These are phyloP conservation scores for Alisma plantagoaquatica DNA, from an alignment of 106 monocot species.

Conservation along the genomic window DNA sequence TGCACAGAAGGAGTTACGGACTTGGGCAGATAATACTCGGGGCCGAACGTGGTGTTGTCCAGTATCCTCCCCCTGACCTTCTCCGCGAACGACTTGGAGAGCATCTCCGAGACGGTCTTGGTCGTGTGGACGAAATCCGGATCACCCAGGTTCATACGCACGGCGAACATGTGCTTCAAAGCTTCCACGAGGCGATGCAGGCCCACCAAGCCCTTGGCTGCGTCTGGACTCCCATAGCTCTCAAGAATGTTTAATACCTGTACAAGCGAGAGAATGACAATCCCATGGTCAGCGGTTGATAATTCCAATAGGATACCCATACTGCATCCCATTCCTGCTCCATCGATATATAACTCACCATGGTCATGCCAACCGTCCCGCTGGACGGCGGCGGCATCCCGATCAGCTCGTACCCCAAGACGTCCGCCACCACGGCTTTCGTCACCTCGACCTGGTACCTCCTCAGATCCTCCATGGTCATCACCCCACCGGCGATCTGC, in stretches of 20 bases:
- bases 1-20: conserved; percentile 4
- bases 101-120: conserved; percentile 43
- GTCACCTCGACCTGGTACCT: conserved; percentile 38
- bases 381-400: conserved; percentile 94
- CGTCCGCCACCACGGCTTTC: conserved; percentile 33
- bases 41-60: conserved; percentile 79
- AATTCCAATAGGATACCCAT: neutral
- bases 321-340: neutral
- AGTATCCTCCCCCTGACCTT: conserved; percentile 48
- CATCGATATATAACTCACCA: conserved; percentile 44
- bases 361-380: conserved; percentile 74
- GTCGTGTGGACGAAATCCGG: conserved; percentile 67
- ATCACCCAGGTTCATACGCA: conserved; percentile 88
- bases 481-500: conserved; percentile 44
- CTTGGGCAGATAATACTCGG: conserved; percentile 68
- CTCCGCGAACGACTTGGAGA: conserved; percentile 65
- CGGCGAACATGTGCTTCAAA: conserved; percentile 82
- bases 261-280: neutral
- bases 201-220: conserved; percentile 47
- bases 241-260: conserved; percentile 54
- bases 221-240: conserved; percentile 35
- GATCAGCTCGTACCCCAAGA: conserved; percentile 54
- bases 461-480: conserved; percentile 67
- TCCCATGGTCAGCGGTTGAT: neutral
- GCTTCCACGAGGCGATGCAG: conserved; percentile 77